Evolutionary conservation across 169 alveolate species (phyloP).

Genomic region (Fabrea salina): DNA sequence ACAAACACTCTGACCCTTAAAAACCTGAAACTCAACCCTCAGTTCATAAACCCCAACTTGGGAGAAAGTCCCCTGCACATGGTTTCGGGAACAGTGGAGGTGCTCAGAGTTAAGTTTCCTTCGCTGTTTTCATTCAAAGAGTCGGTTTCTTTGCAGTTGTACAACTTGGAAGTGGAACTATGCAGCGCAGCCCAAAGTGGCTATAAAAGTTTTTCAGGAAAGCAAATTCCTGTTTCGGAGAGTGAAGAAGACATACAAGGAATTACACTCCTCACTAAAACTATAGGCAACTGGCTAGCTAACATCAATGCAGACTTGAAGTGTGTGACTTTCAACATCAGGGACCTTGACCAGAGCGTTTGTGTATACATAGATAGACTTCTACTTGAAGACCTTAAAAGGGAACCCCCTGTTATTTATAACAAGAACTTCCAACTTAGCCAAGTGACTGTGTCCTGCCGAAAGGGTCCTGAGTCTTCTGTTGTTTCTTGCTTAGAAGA

Average conservation of each 20-base stretch:
- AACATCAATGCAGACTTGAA: not conserved
- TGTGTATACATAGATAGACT: not conserved
- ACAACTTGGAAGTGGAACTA: not conserved
- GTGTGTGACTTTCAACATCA: not conserved
- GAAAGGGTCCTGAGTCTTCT: constrained; percentile 3
- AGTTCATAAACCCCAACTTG: not conserved
- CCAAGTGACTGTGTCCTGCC: not conserved
- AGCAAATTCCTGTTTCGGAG: not conserved
- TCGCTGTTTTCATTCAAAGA: not conserved
- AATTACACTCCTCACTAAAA: constrained; percentile 16
- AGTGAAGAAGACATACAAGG: constrained; percentile 34
- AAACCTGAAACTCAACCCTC: constrained; percentile 27
- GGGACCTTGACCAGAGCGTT: not conserved
- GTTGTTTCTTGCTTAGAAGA: constrained; percentile 28
- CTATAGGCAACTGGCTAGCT: constrained; percentile 23
- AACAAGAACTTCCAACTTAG: constrained; percentile 4
- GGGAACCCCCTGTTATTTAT: not conserved
- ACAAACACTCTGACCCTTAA: not conserved
- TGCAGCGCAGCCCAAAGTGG: constrained; percentile 14
- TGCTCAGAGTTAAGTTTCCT: not conserved
- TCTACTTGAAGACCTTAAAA: not conserved
- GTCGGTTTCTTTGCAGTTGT: not conserved
- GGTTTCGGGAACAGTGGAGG: not conserved
- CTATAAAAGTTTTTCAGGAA: too few relatives aligned
- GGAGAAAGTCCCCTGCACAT: constrained; percentile 6